Base-by-base conservation (phyloP, 2,329 filamentous ascomycete genomes). In the Myotisia sp. region DNA sequence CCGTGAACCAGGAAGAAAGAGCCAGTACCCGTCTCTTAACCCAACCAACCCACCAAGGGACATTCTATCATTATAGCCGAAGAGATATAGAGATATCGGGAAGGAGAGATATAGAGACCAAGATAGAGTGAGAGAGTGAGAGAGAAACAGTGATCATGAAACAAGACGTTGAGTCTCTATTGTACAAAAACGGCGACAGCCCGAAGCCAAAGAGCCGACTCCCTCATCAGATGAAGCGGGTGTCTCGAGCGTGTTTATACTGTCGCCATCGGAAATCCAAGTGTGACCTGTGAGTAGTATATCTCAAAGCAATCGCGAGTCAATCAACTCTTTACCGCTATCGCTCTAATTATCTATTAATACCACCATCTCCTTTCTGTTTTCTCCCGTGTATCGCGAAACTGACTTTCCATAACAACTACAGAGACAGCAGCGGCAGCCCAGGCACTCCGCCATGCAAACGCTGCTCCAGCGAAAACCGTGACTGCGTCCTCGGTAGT, bases 401-500 rank as follows among this genome's bases (percentile, higher is more conserved):
- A n/a, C 31, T 33, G 6, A 33, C 9, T 27, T 34, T 42, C 33
- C 24, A 20, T 28, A 16, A 26, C 13, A 22, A 28, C 24, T 28
- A 28, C 27, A 57, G 62, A 48, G 49, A 62, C 46, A 48, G 53
- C 48, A 56, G 66, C 60, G 54, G 67, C 52, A 51, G 58, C 55
- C 52, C 65, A 48, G 51, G 63, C 49, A 47, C 64, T 58, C 61
- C 61, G 18, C 71, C 71, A 17, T 75, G 71, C 44, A 62, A 69
- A 33, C 58, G 71, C 36, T 75, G 71, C 52, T 63, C 68, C 41
- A 64, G 65, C 44, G 69, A 73, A 42, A 59, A 63, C 37, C 66
- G 68, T 34, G 68, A 74, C 40, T 75, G 71, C 48, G 62, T 74
- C 7, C 60, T 74, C 13, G 70, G 69, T 5, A 65, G 66, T 28